These are phyloP conservation scores for Phytophthora colocasiae DNA, from an alignment of 352 stramenopile species.

Conservation along the genomic window DNA sequence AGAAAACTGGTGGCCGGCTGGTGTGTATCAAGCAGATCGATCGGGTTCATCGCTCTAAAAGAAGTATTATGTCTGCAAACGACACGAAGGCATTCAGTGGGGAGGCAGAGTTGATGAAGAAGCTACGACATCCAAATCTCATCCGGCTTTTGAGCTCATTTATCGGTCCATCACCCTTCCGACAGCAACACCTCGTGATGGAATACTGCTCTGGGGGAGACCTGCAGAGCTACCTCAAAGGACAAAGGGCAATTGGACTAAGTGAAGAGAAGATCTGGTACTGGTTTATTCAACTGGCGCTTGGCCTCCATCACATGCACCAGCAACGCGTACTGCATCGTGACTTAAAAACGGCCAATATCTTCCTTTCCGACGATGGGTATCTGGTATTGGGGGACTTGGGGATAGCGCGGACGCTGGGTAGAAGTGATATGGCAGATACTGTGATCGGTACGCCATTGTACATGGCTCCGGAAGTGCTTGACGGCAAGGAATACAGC, in stretches of 20 bases:
- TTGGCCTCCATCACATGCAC: conserved; percentile 93
- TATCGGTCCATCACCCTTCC: conserved; percentile 11
- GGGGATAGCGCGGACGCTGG: conserved; percentile 72
- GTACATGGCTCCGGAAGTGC: conserved; percentile 92
- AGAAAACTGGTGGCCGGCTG: conserved; percentile 53
- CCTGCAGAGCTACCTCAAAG: conserved; percentile 45
- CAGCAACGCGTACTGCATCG: conserved; percentile 76
- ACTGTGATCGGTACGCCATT: conserved; percentile 91
- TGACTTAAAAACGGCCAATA: conserved; percentile 94
- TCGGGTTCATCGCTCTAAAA: conserved; percentile 45
- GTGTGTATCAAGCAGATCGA: conserved; percentile 91
- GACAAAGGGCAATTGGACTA: neutral
- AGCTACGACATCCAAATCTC: conserved; percentile 91
- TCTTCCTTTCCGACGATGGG: conserved; percentile 70
- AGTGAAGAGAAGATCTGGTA: conserved; percentile 86
- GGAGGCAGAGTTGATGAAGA: conserved; percentile 80
- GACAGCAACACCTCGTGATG: conserved; percentile 90
- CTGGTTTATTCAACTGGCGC: conserved; percentile 91
- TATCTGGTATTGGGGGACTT: conserved; percentile 91
- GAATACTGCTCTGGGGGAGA: conserved; percentile 91
- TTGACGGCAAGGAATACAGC: conserved; percentile 80
- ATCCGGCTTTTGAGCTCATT: conserved; percentile 88
- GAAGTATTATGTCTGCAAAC: conserved; percentile 1
- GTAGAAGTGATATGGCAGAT: conserved; percentile 44
- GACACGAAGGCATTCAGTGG: conserved; percentile 29